A percentile compares a stretch with the other conserved stretches of the same genome.
Conservation (phyloP, 2,329 filamentous ascomycete genomes). For the Ophiosphaerella korrae region DNA sequence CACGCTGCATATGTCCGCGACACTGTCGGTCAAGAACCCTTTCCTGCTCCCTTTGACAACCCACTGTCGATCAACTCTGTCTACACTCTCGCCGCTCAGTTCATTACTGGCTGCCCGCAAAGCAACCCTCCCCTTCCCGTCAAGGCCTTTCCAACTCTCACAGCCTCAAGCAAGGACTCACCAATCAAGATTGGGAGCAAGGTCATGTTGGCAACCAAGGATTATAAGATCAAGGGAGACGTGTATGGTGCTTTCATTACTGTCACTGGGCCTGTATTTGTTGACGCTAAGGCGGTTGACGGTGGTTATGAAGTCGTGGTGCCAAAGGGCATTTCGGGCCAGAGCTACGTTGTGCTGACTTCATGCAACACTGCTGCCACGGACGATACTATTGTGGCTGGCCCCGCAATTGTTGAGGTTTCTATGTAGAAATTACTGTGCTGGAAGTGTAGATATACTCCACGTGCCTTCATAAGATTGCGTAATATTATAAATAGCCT, state of each 20-base stretch:
- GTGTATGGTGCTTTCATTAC: conserved; percentile 34
- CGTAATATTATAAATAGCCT: no score
- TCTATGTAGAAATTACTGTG: conserved; percentile 4
- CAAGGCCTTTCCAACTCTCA: conserved; percentile 62
- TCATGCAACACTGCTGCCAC: conserved; percentile 31
- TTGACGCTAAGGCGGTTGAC: conserved; percentile 14
- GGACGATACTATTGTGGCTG: conserved; percentile 32
- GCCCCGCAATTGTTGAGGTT: conserved; percentile 29
- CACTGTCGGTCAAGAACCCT: conserved; percentile 56
- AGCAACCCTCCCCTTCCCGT: conserved; percentile 63
- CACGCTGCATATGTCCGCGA: conserved; percentile 67
- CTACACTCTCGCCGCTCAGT: conserved; percentile 67
- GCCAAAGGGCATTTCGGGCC: conserved; percentile 27
- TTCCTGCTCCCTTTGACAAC: conserved; percentile 65
- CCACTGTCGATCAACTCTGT: conserved; percentile 64
- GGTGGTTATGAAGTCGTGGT: conserved; percentile 25
- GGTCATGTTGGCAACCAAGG: conserved; percentile 17
- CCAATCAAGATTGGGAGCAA: conserved; percentile 22
- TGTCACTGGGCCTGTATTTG: conserved; percentile 27
- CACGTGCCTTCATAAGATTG: no score
- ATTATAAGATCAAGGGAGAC: conserved; percentile 25
- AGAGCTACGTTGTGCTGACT: conserved; percentile 33
- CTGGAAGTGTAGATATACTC: no score
- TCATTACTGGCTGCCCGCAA: conserved; percentile 64
- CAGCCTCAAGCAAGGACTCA: conserved; percentile 15